Base-by-base conservation (phyloP, 2,329 filamentous ascomycete genomes). In the Aspergillus luchuensis region DNA sequence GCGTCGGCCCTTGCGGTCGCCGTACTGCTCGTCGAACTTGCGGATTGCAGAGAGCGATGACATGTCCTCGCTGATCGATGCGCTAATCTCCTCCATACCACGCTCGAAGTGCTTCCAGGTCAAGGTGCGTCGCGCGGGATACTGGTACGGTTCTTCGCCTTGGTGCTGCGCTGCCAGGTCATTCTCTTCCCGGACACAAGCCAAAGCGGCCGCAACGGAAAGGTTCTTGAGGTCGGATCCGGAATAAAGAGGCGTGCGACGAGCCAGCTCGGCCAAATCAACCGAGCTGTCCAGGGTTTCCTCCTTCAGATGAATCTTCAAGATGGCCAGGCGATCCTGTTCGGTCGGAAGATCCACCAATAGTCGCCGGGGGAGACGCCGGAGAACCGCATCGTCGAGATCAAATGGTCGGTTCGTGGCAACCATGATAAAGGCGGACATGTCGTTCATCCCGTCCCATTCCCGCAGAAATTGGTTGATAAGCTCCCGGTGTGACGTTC, bases 381-480 rank as follows among this genome's bases (percentile, higher is more conserved):
- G 79, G 21, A 84, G 75, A 19, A 83, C 78, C 3, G 82, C 82
- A 48, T 82, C 79, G 70, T 99, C 95, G 1, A 99, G 85, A 71
- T 98, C 95, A 71, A 96, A 97, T 0, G 95, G 95, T 8, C 94
- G 85, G 76, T 99, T 98, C 8, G 93, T 98, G 28, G 95, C 94
- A 0, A 98, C 92, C 92, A 99, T 97, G 76, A 99, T 94, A 74
- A 99, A 98, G 2, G 94, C 92, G 17, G 90, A 90, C 50, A 88
- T 85, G 60, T 87, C 83, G 68, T 91, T 90, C 81, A 98, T 89
- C 10, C 95, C 95, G 69, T 98, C 95, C 95, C 94, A 98, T 75
- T 98, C 94, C 57, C 92, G 90, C 53, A 99, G 81, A 75, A 98
- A 98, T 77, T 99, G 94, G 72, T 97, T 99, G 75, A 98, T 93